These are phyloP conservation scores for Cladosporium sp. DNA, from an alignment of 2,329 filamentous ascomycete species.

Conservation along the genomic window DNA sequence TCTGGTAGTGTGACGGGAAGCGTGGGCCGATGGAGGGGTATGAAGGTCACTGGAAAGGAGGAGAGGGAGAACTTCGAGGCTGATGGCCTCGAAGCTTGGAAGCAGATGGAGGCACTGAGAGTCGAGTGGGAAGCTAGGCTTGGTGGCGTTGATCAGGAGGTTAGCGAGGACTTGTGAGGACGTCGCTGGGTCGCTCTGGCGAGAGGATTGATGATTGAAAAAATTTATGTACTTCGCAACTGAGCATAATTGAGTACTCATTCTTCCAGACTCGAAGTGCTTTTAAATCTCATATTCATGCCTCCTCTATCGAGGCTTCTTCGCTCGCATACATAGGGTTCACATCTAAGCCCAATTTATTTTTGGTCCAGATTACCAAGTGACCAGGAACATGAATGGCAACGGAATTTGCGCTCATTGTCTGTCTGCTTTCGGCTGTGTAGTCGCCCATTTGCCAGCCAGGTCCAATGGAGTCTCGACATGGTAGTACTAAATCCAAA, in stretches of 20 bases:
- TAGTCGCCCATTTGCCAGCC: too few relatives aligned
- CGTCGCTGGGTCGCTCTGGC: background rate
- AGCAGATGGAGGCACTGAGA: constrained; percentile 39
- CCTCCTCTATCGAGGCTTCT: too few relatives aligned
- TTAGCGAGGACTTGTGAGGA: constrained; percentile 4
- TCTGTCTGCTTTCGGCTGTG: too few relatives aligned
- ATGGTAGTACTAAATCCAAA: background rate
- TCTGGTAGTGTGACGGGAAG: constrained; percentile 45
- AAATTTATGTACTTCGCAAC: background rate
- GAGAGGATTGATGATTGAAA: background rate
- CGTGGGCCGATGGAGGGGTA: constrained; percentile 59
- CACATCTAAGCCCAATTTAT: too few relatives aligned
- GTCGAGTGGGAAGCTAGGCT: constrained; percentile 43
- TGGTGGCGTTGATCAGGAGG: constrained; percentile 2
- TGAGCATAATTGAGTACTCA: background rate
- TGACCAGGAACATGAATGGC: too few relatives aligned
- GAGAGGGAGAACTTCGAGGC: constrained; percentile 69
- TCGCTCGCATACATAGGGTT: too few relatives aligned
- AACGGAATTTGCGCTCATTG: too few relatives aligned
- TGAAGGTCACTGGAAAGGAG: constrained; percentile 59
- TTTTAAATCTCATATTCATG: background rate
- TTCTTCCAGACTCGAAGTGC: background rate
- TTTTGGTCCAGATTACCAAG: too few relatives aligned
- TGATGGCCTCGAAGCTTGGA: constrained; percentile 59
- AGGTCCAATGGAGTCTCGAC: too few relatives aligned